These are phyloP conservation scores for Thelonectria discophora DNA, from an alignment of 2,329 filamentous ascomycete species.

Conservation along the genomic window DNA sequence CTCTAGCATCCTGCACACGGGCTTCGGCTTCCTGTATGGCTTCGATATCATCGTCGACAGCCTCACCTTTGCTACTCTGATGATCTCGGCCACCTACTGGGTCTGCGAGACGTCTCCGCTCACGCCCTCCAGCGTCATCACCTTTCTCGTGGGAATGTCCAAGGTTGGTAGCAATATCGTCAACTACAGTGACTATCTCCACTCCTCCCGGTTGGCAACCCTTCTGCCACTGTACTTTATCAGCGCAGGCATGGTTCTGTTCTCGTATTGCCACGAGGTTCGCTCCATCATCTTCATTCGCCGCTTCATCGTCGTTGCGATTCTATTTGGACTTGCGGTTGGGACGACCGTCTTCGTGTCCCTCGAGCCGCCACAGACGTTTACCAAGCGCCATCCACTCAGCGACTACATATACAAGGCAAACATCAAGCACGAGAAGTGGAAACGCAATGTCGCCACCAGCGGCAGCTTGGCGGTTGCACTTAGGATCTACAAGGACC, in stretches of 20 bases:
- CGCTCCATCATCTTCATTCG: conserved; percentile 54
- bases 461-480: conserved; percentile 59
- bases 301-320: conserved; percentile 51
- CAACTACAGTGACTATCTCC: conserved; percentile 56
- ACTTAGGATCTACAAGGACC: conserved; percentile 59
- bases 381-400: conserved; percentile 54
- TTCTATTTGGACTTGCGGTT: conserved; percentile 51
- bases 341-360: conserved; percentile 50
- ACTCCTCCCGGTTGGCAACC: conserved; percentile 48
- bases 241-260: conserved; percentile 52
- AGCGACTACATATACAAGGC: conserved; percentile 59
- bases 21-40: conserved; percentile 56
- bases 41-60: conserved; percentile 61
- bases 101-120: conserved; percentile 57
- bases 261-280: conserved; percentile 55
- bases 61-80: conserved; percentile 54
- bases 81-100: conserved; percentile 57
- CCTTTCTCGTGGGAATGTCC: conserved; percentile 53
- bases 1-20: conserved; percentile 35
- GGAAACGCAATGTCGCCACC: conserved; percentile 56
- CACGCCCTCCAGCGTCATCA: conserved; percentile 53
- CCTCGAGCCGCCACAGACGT: conserved; percentile 43
- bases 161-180: conserved; percentile 49
- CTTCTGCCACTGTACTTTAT: conserved; percentile 52
- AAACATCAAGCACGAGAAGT: conserved; percentile 58